Conservation (phyloP, 768 basidiomycete genomes). For the Asterophora lycoperdoides region DNA sequence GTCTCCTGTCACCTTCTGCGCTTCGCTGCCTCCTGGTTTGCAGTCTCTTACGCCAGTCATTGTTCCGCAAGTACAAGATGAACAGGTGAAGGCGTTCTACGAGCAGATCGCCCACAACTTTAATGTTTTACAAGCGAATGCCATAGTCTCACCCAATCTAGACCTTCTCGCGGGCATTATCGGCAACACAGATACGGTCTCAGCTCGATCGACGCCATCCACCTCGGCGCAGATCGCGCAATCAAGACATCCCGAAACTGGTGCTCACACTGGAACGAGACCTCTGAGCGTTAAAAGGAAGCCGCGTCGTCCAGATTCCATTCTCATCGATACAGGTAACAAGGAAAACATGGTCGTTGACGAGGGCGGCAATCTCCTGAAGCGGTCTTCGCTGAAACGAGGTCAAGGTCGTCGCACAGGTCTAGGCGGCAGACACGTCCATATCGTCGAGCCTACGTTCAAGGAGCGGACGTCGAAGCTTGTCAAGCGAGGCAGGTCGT, state of each 20-base stretch:
- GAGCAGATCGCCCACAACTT: slow-evolving; percentile 81
- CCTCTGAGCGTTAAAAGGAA: slow-evolving; percentile 45
- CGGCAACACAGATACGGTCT: neutral
- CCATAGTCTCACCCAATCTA: slow-evolving; percentile 20
- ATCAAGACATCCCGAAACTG: slow-evolving; percentile 1
- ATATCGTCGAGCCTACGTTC: slow-evolving; percentile 48
- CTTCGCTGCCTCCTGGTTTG: slow-evolving; percentile 26
- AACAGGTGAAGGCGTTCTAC: slow-evolving; percentile 79
- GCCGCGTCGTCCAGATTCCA: slow-evolving; percentile 20
- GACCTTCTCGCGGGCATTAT: slow-evolving; percentile 11
- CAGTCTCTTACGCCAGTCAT: slow-evolving; percentile 42
- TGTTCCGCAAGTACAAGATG: slow-evolving; percentile 70
- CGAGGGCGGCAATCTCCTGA: slow-evolving; percentile 21
- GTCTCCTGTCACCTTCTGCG: slow-evolving; percentile 22
- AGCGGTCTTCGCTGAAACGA: slow-evolving; percentile 45
- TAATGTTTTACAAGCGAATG: slow-evolving; percentile 62
- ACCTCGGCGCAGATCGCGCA: neutral
- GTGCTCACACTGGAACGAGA: slow-evolving; percentile 26
- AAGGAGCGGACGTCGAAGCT: slow-evolving; percentile 30
- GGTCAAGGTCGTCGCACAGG: slow-evolving; percentile 27
- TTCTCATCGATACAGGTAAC: slow-evolving; percentile 28
- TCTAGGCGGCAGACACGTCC: slow-evolving; percentile 33
- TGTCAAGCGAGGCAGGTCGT: slow-evolving; percentile 21
- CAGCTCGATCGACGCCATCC: slow-evolving; percentile 15
- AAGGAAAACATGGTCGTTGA: slow-evolving; percentile 53